Percentiles rank a stretch among this genome's conserved stretches.
phyloP scores from a whole-genome alignment of 2,329 filamentous ascomycete genomes.

The Geoglossum cookeanum region DNA sequence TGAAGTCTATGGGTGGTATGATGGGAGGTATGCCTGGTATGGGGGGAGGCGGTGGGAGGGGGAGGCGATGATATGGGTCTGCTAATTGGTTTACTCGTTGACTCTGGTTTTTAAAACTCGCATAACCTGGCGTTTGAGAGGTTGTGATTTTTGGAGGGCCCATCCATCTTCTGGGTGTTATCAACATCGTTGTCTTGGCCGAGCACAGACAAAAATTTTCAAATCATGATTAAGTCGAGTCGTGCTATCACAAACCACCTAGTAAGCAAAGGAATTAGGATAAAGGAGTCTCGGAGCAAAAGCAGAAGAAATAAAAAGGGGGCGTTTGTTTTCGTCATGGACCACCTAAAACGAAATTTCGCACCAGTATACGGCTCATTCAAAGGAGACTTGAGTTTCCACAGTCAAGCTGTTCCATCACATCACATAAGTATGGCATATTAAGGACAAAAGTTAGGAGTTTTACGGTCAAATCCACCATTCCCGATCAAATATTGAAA shows the following conservation, averaged over 20 bases:
- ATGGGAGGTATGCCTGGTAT: constrained; percentile 38
- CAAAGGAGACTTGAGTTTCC: no score
- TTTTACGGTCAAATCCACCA: neutral
- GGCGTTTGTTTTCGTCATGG: no score
- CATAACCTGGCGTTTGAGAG: neutral
- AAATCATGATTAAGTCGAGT: no score
- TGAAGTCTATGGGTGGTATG: constrained; percentile 56
- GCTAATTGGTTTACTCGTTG: neutral
- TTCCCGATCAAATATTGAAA: neutral
- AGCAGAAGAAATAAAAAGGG: no score
- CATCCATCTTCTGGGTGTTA: neutral
- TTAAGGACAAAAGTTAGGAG: neutral
- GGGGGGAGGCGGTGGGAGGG: constrained; percentile 21
- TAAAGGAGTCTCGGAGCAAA: no score
- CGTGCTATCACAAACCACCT: no score
- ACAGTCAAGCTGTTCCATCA: no score
- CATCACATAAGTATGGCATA: neutral
- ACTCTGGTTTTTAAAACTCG: neutral
- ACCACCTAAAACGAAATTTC: no score
- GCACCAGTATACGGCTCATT: no score
- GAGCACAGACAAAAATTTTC: no score
- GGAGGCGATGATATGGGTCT: neutral
- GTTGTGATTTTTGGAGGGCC: neutral
- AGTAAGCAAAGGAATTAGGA: no score
- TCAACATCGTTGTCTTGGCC: neutral